Conservation (phyloP, 441 rosid species). For the Pelargonium myrrhifolium region DNA sequence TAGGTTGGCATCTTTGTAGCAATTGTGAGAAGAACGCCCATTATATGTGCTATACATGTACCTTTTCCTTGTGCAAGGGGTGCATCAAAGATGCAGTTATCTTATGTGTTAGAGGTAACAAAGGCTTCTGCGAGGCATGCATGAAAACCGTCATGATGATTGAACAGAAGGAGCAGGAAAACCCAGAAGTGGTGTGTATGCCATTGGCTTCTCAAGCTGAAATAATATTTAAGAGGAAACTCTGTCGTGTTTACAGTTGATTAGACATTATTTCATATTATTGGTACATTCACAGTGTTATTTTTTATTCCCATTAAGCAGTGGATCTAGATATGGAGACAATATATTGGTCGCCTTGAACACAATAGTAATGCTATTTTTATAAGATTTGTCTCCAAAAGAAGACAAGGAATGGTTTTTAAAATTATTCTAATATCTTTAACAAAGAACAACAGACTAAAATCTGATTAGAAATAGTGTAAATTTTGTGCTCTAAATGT, state of each 20-base stretch:
- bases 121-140: conserved; percentile 93
- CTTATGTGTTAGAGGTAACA: conserved; percentile 57
- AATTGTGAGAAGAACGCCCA: conserved; percentile 73
- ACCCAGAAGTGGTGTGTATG: conserved; percentile 51
- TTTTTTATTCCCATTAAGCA: no score
- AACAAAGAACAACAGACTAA: neutral
- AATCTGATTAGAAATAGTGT: neutral
- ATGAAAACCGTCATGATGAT: conserved; percentile 84
- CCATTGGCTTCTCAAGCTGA: neutral
- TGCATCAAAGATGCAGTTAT: conserved; percentile 87
- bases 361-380: neutral
- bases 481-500: neutral
- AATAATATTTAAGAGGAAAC: neutral
- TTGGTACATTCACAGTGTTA: no score
- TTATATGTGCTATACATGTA: conserved; percentile 96
- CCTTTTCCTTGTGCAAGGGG: conserved; percentile 87
- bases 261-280: neutral
- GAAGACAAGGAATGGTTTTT: neutral
- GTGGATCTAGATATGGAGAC: no score
- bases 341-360: neutral
- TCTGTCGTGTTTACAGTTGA: neutral
- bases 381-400: neutral
- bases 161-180: conserved; percentile 52
- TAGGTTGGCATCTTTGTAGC: conserved; percentile 98
- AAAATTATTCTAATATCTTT: neutral